These are phyloP conservation scores for Domatiomyces catenatus DNA, from an alignment of 2,329 filamentous ascomycete species.

Conservation along the genomic window DNA sequence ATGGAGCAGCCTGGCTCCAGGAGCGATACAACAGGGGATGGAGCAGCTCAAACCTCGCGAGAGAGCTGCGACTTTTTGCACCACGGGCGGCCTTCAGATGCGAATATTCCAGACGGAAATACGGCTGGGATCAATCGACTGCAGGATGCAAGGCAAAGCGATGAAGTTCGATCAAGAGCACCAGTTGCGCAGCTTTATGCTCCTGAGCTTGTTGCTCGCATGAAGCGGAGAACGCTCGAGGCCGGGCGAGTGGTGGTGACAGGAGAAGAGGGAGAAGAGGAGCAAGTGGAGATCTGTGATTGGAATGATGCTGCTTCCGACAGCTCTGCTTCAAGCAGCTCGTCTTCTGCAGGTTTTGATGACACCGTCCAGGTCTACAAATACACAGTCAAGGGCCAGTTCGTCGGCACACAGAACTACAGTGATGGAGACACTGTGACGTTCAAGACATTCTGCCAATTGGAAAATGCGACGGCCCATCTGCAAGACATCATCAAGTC, in stretches of 20 bases:
- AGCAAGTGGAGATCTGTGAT: constrained; percentile 1
- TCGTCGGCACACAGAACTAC: constrained; percentile 6
- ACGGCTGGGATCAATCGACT: constrained; percentile 7
- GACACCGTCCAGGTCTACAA: constrained; percentile 4
- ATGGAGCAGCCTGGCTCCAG: not conserved
- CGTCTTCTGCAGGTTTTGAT: not conserved
- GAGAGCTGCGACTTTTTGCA: not conserved
- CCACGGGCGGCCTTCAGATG: not conserved
- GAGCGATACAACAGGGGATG: not conserved
- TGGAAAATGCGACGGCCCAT: constrained; percentile 2
- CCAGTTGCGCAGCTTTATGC: constrained; percentile 1
- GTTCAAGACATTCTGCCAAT: constrained; percentile 5
- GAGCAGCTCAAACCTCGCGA: not conserved
- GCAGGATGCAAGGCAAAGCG: constrained; percentile 4
- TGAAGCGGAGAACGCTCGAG: constrained; percentile 1
- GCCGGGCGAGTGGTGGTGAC: constrained; percentile 1
- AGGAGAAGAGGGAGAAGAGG: not conserved
- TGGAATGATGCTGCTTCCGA: constrained; percentile 2
- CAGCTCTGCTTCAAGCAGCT: not conserved
- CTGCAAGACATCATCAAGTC: constrained; percentile 2
- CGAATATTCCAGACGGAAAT: not conserved
- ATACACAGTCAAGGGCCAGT: constrained; percentile 7
- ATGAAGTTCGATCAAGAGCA: not conserved
- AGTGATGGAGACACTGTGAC: constrained; percentile 6
- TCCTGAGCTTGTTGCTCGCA: constrained; percentile 1